These are phyloP conservation scores for Brettanomyces bruxellensis DNA, from an alignment of 805 yeast genomes.

Conservation along the genomic window DNA sequence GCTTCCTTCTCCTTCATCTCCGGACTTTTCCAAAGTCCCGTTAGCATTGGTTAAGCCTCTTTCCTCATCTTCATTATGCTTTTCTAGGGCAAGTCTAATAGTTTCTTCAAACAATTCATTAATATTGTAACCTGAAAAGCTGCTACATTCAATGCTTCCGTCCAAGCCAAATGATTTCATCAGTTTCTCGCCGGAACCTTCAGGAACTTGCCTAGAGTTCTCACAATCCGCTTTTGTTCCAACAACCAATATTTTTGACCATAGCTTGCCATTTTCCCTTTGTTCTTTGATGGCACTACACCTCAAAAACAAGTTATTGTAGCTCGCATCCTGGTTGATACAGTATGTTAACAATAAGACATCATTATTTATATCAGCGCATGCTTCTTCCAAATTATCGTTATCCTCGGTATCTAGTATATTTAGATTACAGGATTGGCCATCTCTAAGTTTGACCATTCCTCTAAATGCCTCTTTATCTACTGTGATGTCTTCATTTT, in stretches of 20 bases:
- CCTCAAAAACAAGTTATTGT: slow-evolving; percentile 7
- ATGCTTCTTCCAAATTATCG: slow-evolving; percentile 35
- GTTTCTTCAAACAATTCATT: slow-evolving; percentile 59
- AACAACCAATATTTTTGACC: slow-evolving; percentile 36
- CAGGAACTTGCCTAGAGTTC: slow-evolving; percentile 63
- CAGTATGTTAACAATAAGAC: slow-evolving; percentile 42
- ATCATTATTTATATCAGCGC: slow-evolving; percentile 28
- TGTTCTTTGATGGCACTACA: slow-evolving; percentile 3
- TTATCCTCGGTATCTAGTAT: slow-evolving; percentile 86
- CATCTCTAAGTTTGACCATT: slow-evolving; percentile 22
- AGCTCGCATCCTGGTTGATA: slow-evolving; percentile 28
- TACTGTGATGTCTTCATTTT: slow-evolving; percentile 15
- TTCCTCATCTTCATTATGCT: slow-evolving; percentile 1
- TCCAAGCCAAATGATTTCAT: slow-evolving; percentile 20
- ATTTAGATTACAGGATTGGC: slow-evolving; percentile 31
- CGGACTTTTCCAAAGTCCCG: no score
- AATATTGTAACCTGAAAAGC: slow-evolving; percentile 66
- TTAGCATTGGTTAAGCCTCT: background rate
- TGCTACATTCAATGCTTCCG: slow-evolving; percentile 64
- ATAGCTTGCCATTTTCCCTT: slow-evolving; percentile 3
- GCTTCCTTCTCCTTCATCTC: no score
- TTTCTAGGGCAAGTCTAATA: slow-evolving; percentile 7
- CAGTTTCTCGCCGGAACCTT: slow-evolving; percentile 22
- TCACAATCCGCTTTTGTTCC: slow-evolving; percentile 77
- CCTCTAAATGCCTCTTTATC: slow-evolving; percentile 22